phyloP scores from a whole-genome alignment of 108 stramenopile genomes.

The Cylindrotheca fusiformis region DNA sequence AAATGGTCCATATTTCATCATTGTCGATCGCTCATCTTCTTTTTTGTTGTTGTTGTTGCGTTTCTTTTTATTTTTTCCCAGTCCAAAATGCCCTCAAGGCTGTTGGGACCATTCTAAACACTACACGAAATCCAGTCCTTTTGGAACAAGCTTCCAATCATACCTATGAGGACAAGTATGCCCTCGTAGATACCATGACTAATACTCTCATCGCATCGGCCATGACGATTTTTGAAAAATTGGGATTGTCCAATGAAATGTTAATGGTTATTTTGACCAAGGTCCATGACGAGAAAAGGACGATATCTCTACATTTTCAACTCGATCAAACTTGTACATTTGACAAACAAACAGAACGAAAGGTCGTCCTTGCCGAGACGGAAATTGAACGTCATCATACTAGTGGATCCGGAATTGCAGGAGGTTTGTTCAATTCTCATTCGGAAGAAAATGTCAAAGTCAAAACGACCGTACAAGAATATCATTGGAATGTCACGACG shows the following conservation, averaged over 20 bases:
- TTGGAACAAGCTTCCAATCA: slow-evolving; percentile 24
- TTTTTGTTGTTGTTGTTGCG: too few relatives aligned
- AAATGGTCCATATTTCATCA: too few relatives aligned
- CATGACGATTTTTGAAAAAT: slow-evolving; percentile 8
- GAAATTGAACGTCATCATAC: background rate
- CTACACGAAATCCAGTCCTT: slow-evolving; percentile 7
- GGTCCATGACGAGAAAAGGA: slow-evolving; percentile 29
- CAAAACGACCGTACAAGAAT: slow-evolving; percentile 41
- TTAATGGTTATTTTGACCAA: slow-evolving; percentile 11
- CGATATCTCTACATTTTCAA: slow-evolving; percentile 54
- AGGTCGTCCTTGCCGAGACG: slow-evolving; percentile 26
- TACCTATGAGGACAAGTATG: slow-evolving; percentile 58
- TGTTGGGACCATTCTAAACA: slow-evolving; percentile 11
- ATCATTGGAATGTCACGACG: slow-evolving; percentile 47
- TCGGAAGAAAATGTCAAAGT: slow-evolving; percentile 19
- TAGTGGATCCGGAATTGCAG: slow-evolving; percentile 2
- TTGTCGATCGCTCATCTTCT: too few relatives aligned
- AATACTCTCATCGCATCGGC: slow-evolving; percentile 50
- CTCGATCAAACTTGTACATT: slow-evolving; percentile 36
- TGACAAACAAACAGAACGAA: slow-evolving; percentile 40
- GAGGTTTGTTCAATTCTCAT: slow-evolving; percentile 2
- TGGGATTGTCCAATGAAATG: background rate
- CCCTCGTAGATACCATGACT: slow-evolving; percentile 38
- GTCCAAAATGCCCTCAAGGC: slow-evolving; percentile 10
- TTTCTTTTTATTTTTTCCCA: background rate